These are phyloP conservation scores for Scutellaria minor DNA, from an alignment of 257 asterid species.

Conservation along the genomic window DNA sequence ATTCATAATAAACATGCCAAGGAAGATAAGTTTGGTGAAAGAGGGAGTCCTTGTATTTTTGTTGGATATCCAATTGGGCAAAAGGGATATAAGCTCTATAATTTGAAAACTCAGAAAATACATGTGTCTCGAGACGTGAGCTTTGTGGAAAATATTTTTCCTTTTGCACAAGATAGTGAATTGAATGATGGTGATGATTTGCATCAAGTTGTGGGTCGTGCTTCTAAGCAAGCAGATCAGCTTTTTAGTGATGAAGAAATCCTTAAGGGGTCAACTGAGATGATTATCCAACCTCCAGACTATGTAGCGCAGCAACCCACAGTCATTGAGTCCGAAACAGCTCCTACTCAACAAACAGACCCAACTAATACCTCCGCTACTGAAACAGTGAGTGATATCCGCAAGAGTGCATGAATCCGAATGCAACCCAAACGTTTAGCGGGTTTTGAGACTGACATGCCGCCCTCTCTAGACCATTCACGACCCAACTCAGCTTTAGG, in stretches of 20 bases:
- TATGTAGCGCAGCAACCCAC: too few species aligned
- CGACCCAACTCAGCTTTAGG: background rate
- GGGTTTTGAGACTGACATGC: slow-evolving; percentile 7
- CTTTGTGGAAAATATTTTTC: background rate
- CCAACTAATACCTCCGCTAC: too few species aligned
- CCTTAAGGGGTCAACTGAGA: too few species aligned
- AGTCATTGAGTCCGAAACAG: too few species aligned
- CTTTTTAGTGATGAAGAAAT: too few species aligned
- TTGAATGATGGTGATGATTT: too few species aligned
- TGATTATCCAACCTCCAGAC: too few species aligned
- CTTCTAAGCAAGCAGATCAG: too few species aligned
- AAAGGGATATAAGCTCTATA: background rate
- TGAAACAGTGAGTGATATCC: background rate
- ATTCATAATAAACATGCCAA: too few species aligned
- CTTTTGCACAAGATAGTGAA: background rate
- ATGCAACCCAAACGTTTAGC: background rate
- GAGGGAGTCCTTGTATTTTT: background rate
- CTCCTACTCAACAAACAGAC: too few species aligned
- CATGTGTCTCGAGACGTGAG: slow-evolving; percentile 1
- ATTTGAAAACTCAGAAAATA: background rate
- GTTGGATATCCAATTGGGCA: background rate
- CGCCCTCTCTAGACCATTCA: background rate
- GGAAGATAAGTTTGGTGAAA: background rate
- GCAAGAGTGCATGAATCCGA: background rate
- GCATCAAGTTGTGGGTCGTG: too few species aligned